phyloP scores from a whole-genome alignment of 192 early-diverging fungal species.

The Phlyctochytrium arcticum region DNA sequence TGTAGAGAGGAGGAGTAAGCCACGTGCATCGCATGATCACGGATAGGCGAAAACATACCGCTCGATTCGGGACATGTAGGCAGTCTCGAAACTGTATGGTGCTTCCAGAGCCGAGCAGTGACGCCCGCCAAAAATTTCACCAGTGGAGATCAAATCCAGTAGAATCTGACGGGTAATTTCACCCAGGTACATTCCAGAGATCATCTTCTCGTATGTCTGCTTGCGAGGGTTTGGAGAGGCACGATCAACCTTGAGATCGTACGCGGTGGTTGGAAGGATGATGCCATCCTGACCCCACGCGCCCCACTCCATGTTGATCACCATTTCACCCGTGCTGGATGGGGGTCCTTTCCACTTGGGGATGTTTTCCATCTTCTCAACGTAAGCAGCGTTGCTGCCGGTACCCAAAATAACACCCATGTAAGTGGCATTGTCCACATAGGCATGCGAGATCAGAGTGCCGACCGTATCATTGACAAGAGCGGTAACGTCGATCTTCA shows the following conservation, averaged over 20 bases:
- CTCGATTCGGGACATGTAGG: conserved; percentile 53
- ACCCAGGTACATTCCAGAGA: conserved; percentile 91
- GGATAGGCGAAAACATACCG: conserved; percentile 17
- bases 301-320: conserved; percentile 96
- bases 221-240: conserved; percentile 70
- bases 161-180: conserved; percentile 80
- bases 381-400: conserved; percentile 91
- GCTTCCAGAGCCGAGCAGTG: conserved; percentile 61
- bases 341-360: conserved; percentile 62
- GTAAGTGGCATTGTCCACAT: conserved; percentile 71
- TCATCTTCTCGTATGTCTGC: conserved; percentile 95
- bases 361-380: conserved; percentile 71
- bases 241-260: conserved; percentile 77
- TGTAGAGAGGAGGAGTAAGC: not conserved
- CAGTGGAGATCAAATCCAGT: conserved; percentile 75
- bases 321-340: conserved; percentile 61
- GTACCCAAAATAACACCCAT: conserved; percentile 90
- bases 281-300: conserved; percentile 58
- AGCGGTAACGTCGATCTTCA: conserved; percentile 74
- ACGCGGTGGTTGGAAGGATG: conserved; percentile 78
- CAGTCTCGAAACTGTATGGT: conserved; percentile 69
- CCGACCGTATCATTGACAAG: conserved; percentile 97
- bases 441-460: conserved; percentile 84
- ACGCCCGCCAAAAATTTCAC: conserved; percentile 67
- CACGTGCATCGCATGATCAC: not conserved